These are phyloP conservation scores for Cytospora piceae DNA, from an alignment of 2,329 filamentous ascomycete genomes.

Conservation along the genomic window DNA sequence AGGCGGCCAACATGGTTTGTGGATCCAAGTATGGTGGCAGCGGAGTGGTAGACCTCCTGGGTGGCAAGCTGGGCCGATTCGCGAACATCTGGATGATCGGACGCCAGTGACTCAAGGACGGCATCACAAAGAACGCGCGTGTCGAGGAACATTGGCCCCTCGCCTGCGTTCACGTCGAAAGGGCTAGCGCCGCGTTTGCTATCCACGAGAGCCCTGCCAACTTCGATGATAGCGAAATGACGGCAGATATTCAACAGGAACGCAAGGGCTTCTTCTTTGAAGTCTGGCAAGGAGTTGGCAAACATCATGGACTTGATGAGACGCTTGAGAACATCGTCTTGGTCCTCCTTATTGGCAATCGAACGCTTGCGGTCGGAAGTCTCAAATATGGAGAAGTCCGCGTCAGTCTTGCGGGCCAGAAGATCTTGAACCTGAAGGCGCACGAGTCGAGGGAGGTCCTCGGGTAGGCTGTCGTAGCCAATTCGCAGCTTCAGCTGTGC, in stretches of 20 bases:
- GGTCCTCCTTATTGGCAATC: constrained; percentile 81
- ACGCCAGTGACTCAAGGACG: constrained; percentile 86
- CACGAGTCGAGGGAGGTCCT: constrained; percentile 83
- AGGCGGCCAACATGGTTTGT: constrained; percentile 73
- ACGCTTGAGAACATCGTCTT: constrained; percentile 82
- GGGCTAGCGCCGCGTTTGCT: constrained; percentile 75
- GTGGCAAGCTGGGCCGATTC: constrained; percentile 82
- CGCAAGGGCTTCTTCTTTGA: constrained; percentile 73
- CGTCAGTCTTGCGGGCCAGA: constrained; percentile 70
- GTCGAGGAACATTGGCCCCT: constrained; percentile 85
- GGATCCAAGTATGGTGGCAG: constrained; percentile 77
- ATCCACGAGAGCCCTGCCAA: constrained; percentile 82
- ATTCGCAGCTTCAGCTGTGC: constrained; percentile 90
- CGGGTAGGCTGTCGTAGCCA: constrained; percentile 83
- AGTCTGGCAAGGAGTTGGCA: constrained; percentile 78
- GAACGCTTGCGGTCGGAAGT: constrained; percentile 80
- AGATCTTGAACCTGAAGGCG: constrained; percentile 90
- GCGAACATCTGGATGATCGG: constrained; percentile 77
- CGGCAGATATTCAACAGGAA: constrained; percentile 82
- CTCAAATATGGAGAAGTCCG: constrained; percentile 71
- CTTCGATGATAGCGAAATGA: constrained; percentile 88
- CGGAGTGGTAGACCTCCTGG: constrained; percentile 75
- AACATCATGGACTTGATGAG: constrained; percentile 88
- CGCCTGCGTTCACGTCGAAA: constrained; percentile 84
- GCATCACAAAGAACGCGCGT: constrained; percentile 86